Evolutionary conservation across 2,329 filamentous ascomycete genomes (phyloP).

Genomic region (Cladosporium austrohemisphaericum): DNA sequence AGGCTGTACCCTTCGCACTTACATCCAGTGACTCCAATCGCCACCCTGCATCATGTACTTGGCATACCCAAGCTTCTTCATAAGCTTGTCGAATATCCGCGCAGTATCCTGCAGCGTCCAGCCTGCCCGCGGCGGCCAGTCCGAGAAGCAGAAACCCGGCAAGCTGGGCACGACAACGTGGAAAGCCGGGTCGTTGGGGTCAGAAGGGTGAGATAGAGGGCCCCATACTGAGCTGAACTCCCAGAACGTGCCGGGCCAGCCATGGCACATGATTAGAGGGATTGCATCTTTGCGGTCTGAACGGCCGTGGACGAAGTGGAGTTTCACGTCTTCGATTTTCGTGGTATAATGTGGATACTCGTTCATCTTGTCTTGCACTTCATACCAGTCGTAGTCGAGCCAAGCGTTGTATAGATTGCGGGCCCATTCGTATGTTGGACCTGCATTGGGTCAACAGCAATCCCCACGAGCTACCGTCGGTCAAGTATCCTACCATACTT

Average conservation of each 20-base stretch:
- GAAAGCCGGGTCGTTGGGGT: slow-evolving; percentile 40
- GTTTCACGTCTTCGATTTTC: slow-evolving; percentile 32
- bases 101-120: slow-evolving; percentile 40
- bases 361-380: slow-evolving; percentile 33
- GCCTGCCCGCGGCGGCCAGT: slow-evolving; percentile 26
- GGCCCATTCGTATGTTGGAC: slow-evolving; percentile 30
- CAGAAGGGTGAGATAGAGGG: slow-evolving; percentile 32
- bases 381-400: slow-evolving; percentile 34
- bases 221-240: slow-evolving; percentile 42
- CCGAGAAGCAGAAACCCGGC: slow-evolving; percentile 52
- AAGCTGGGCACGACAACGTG: slow-evolving; percentile 57
- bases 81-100: slow-evolving; percentile 37
- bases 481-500: slow-evolving; percentile 33
- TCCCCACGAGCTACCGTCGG: background rate
- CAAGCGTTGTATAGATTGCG: slow-evolving; percentile 34
- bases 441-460: background rate
- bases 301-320: slow-evolving; percentile 41
- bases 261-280: slow-evolving; percentile 42
- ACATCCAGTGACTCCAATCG: slow-evolving; percentile 43
- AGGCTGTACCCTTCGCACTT: slow-evolving; percentile 38
- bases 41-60: slow-evolving; percentile 39
- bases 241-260: slow-evolving; percentile 46
- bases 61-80: slow-evolving; percentile 40
- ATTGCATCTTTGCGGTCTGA: slow-evolving; percentile 35
- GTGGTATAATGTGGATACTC: slow-evolving; percentile 35